Evolutionary conservation across 2,329 filamentous ascomycete genomes (phyloP).

Genomic region (Colletotrichum sp.): DNA sequence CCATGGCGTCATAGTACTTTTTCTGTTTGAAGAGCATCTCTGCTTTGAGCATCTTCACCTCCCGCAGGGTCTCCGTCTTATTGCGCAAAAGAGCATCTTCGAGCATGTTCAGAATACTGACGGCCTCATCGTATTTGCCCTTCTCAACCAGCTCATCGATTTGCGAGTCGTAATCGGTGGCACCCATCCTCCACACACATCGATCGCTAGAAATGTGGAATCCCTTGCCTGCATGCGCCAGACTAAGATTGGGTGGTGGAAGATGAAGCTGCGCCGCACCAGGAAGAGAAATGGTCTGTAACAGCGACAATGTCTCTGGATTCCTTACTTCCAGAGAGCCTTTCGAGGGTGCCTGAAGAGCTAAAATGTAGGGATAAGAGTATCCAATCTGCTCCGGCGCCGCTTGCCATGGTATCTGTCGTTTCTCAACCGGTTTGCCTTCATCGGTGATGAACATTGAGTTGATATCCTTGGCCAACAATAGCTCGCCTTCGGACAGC

Average conservation of each 20-base stretch:
- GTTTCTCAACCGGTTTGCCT: conserved; percentile 80
- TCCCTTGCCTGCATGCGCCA: conserved; percentile 95
- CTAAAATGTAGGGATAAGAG: conserved; percentile 94
- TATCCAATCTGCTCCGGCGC: conserved; percentile 93
- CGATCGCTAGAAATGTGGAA: conserved; percentile 94
- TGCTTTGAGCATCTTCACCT: conserved; percentile 91
- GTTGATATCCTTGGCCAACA: conserved; percentile 98
- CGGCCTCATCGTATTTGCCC: conserved; percentile 84
- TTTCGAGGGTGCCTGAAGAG: conserved; percentile 82
- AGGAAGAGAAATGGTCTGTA: conserved; percentile 84
- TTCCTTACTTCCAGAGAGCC: conserved; percentile 90
- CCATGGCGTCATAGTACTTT: conserved; percentile 85
- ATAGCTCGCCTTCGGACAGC: conserved; percentile 80
- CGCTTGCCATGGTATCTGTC: conserved; percentile 89
- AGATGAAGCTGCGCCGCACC: conserved; percentile 88
- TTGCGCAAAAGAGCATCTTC: conserved; percentile 89
- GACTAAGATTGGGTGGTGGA: conserved; percentile 87
- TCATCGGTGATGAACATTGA: conserved; percentile 88
- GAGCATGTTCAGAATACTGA: conserved; percentile 86
- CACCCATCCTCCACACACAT: conserved; percentile 94
- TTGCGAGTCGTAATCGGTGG: conserved; percentile 89
- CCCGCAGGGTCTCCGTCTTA: conserved; percentile 80
- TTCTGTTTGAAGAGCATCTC: conserved; percentile 81
- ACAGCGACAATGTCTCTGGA: conserved; percentile 85
- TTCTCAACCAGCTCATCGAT: conserved; percentile 80